Evolutionary conservation across 768 basidiomycete genomes (phyloP).

Genomic region (Boletales sp.): DNA sequence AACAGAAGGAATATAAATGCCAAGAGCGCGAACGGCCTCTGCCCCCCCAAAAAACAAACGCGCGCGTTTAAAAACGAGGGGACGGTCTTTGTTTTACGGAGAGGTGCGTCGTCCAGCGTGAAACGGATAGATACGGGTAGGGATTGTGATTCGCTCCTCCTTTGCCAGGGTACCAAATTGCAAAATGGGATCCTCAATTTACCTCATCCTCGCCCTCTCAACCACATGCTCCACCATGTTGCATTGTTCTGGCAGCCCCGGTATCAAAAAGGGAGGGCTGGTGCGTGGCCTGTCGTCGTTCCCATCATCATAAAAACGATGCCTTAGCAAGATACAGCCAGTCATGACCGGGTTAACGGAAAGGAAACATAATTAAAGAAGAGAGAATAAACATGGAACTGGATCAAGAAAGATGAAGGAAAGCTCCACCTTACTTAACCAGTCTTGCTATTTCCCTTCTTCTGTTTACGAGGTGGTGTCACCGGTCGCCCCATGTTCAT

Average conservation of each 20-base stretch:
- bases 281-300: slow-evolving; percentile 15
- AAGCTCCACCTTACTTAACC: slow-evolving; percentile 31
- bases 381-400: slow-evolving; percentile 29
- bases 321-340: slow-evolving; percentile 28
- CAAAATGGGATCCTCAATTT: slow-evolving; percentile 22
- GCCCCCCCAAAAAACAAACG: background rate
- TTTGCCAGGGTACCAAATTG: slow-evolving; percentile 16
- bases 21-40: slow-evolving; percentile 8
- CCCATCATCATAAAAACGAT: slow-evolving; percentile 17
- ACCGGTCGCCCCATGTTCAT: slow-evolving; percentile 86
- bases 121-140: slow-evolving; percentile 33
- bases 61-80: slow-evolving; percentile 17
- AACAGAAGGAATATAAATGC: too few species aligned
- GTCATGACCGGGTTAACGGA: slow-evolving; percentile 22
- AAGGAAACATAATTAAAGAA: slow-evolving; percentile 23
- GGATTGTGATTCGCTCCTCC: slow-evolving; percentile 18
- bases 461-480: slow-evolving; percentile 95
- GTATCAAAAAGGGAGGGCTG: slow-evolving; percentile 8
- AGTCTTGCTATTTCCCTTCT: slow-evolving; percentile 90
- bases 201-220: slow-evolving; percentile 11
- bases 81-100: slow-evolving; percentile 12
- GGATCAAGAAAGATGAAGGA: slow-evolving; percentile 26
- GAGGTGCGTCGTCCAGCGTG: slow-evolving; percentile 25
- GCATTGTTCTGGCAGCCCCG: slow-evolving; percentile 10
- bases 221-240: slow-evolving; percentile 12